These are phyloP conservation scores for Tuber indicum DNA, from an alignment of 495 filamentous ascomycete genomes.

Conservation along the genomic window DNA sequence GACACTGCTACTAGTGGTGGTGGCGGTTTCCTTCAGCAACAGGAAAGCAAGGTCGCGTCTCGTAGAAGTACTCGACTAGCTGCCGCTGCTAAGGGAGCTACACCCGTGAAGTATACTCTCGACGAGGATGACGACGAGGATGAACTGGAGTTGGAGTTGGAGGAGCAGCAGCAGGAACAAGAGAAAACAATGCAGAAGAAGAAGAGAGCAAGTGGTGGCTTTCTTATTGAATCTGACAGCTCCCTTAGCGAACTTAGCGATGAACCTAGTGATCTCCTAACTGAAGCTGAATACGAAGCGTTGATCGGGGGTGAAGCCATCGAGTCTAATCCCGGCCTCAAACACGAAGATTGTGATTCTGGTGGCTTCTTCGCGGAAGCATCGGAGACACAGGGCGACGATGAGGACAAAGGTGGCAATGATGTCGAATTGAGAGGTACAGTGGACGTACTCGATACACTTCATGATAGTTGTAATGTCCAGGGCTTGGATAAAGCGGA, in stretches of 20 bases:
- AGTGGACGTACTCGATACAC: not conserved
- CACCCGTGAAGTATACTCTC: not conserved
- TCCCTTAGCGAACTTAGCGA: not conserved
- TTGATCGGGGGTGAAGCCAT: not conserved
- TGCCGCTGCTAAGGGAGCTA: not conserved
- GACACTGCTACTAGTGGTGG: not conserved
- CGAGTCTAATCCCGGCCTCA: not conserved
- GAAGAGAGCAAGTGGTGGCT: not conserved
- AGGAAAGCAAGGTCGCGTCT: not conserved
- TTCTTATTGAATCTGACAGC: not conserved
- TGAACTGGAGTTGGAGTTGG: not conserved
- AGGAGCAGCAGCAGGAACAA: not conserved
- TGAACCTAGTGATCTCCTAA: not conserved
- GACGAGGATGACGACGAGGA: not conserved
- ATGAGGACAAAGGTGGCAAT: not conserved
- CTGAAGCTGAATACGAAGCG: not conserved
- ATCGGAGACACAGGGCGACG: not conserved
- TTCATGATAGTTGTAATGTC: not conserved
- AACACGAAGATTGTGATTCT: not conserved
- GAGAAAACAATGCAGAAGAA: not conserved
- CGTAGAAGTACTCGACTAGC: not conserved
- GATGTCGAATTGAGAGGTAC: not conserved
- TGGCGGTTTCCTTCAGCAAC: not conserved
- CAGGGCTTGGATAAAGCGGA: not conserved
- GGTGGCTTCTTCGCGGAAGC: not conserved